Percentiles rank a stretch among this genome's conserved stretches.
These are phyloP conservation scores for Podila horticola DNA, from an alignment of 192 early-diverging fungal genomes.

Conservation along the genomic window DNA sequence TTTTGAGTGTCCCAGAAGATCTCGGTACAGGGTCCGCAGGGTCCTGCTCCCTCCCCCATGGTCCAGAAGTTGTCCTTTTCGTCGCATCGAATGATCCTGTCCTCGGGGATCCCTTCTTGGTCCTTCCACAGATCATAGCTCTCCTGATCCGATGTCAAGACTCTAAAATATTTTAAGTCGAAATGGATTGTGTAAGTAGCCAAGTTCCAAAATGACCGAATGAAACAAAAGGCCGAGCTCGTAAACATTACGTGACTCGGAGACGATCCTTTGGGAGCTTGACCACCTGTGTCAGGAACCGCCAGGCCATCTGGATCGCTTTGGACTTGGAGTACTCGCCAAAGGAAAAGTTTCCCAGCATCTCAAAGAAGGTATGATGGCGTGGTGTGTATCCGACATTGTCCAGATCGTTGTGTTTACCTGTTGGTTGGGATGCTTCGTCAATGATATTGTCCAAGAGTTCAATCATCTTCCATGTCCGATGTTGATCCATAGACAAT, in stretches of 20 bases:
- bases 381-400: slow-evolving; percentile 72
- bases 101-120: slow-evolving; percentile 59
- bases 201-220: neutral
- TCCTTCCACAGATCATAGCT: slow-evolving; percentile 65
- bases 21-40: slow-evolving; percentile 71
- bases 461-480: neutral
- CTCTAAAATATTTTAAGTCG: slow-evolving; percentile 5
- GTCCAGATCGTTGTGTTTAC: slow-evolving; percentile 72
- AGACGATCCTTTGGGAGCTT: slow-evolving; percentile 61
- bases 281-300: slow-evolving; percentile 62
- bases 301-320: slow-evolving; percentile 68
- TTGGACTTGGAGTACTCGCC: slow-evolving; percentile 62
- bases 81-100: slow-evolving; percentile 59
- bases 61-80: slow-evolving; percentile 71
- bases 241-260: slow-evolving; percentile 62
- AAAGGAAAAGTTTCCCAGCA: slow-evolving; percentile 75
- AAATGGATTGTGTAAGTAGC: neutral
- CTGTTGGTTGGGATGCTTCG: neutral
- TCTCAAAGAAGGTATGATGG: slow-evolving; percentile 76
- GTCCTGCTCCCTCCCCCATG: slow-evolving; percentile 72
- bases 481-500: neutral
- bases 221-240: neutral
- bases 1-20: slow-evolving; percentile 71
- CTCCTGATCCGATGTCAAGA: slow-evolving; percentile 66
- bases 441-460: neutral